A percentile compares a stretch with the other conserved stretches of the same genome.
Conservation (phyloP, 1,139 yeast genomes). For the Suhomyces coccinellae region DNA sequence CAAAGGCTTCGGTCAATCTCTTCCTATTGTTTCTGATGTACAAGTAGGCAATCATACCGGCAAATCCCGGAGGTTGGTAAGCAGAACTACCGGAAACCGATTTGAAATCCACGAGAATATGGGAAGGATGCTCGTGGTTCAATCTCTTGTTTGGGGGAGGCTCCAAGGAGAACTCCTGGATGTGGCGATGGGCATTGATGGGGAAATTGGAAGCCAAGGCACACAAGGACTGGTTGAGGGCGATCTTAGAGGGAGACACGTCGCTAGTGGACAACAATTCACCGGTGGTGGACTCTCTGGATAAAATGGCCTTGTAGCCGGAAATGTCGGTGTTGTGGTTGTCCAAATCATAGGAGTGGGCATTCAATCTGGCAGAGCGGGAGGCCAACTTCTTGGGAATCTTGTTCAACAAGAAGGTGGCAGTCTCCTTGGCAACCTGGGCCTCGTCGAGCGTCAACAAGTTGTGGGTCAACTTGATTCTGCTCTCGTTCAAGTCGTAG, state of each 20-base stretch:
- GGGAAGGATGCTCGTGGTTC: conserved; percentile 62
- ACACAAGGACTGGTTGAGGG: conserved; percentile 67
- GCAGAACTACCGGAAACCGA: conserved; percentile 64
- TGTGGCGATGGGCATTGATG: conserved; percentile 40
- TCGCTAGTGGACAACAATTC: conserved; percentile 51
- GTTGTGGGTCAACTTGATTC: conserved; percentile 57
- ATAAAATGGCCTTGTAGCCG: conserved; percentile 71
- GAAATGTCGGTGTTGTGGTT: conserved; percentile 58
- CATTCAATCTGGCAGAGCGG: conserved; percentile 43
- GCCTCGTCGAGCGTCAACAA: conserved; percentile 63
- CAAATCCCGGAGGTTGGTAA: conserved; percentile 66
- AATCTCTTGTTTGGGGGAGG: conserved; percentile 51
- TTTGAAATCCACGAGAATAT: conserved; percentile 77
- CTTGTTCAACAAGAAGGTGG: conserved; percentile 60
- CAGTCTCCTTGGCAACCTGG: conserved; percentile 54
- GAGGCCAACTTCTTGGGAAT: conserved; percentile 67
- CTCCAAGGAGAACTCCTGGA: conserved; percentile 34
- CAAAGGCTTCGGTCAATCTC: conserved; percentile 78
- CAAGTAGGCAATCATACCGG: conserved; percentile 71
- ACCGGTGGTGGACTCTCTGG: conserved; percentile 65
- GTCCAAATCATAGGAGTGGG: conserved; percentile 42
- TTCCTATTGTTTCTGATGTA: conserved; percentile 66
- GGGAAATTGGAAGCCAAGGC: conserved; percentile 79
- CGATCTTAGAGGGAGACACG: conserved; percentile 56
- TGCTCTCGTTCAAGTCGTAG: conserved; percentile 60